Evolutionary conservation across 2,329 filamentous ascomycete species (phyloP), one percentile per base, ranked within the genome.

Genomic region (Phaeoacremonium minimum): DNA sequence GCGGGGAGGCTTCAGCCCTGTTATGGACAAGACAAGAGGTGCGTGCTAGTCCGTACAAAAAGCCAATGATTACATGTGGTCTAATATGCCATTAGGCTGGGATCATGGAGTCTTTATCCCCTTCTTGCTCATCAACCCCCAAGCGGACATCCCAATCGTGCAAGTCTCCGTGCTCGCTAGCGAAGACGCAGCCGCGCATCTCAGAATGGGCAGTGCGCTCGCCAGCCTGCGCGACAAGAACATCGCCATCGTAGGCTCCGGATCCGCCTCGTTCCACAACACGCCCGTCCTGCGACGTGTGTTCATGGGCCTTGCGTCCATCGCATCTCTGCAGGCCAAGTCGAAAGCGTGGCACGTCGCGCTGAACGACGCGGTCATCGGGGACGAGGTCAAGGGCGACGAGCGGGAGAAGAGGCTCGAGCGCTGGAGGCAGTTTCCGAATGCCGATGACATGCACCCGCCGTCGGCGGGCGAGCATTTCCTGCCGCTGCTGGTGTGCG

Each of bases 61-160:
- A n/a, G n/a, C n/a, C n/a, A n/a, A n/a, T n/a, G n/a, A n/a, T n/a
- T n/a, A n/a, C n/a, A n/a, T n/a, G n/a, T n/a, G n/a, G n/a, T n/a
- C n/a, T n/a, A n/a, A n/a, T n/a, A n/a, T n/a, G n/a, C n/a, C n/a
- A n/a, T 15, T 14, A 58, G 64, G 68, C 40, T 80, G 75, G 75
- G 75, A 80, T 49, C 76, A 80, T 49, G 76, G 75, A 57, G 73
- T 80, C 39, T 80, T 79, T 51, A 56, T 80, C 17, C 75, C 75
- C 6, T 61, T 80, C 56, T 61, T 68, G 31, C 70, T 80, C 30
- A 67, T 74, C 46, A 56, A 70, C 38, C 75, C 76, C 15, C 46
- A 58, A 29, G 75, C 73, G 44, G 56, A 66, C 38, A 51, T 75
- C 3, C 75, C 76, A 32, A 61, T 80, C 18, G 60, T 80, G n/a